Conservation (phyloP, 2,329 filamentous ascomycete species). For the Xylariaceae sp. region DNA sequence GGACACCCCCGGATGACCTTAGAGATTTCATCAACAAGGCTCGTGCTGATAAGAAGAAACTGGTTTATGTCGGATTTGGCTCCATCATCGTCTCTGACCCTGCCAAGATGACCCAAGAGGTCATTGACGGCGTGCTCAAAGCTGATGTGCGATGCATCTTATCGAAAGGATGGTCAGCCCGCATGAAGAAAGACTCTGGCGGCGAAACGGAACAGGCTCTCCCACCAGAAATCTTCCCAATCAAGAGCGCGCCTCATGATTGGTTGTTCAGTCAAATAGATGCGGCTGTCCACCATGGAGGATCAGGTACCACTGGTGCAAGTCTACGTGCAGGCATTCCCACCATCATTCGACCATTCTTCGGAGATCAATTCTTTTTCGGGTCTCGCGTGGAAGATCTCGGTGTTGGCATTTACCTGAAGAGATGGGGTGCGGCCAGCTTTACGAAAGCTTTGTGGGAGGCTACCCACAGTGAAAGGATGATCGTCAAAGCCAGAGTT, state of each 20-base stretch:
- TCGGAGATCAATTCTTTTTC: constrained; percentile 97
- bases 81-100: constrained; percentile 93
- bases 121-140: constrained; percentile 85
- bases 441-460: constrained; percentile 89
- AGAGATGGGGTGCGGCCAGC: constrained; percentile 80
- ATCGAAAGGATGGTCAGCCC: constrained; percentile 96
- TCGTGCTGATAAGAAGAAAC: constrained; percentile 75
- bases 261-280: constrained; percentile 96
- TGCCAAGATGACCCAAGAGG: constrained; percentile 81
- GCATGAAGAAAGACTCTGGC: constrained; percentile 37
- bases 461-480: constrained; percentile 81
- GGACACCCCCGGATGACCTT: constrained; percentile 72
- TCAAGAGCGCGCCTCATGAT: constrained; percentile 89
- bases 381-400: constrained; percentile 85
- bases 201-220: constrained; percentile 62
- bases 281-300: constrained; percentile 90
- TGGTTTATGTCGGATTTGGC: constrained; percentile 96
- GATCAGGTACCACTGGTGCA: constrained; percentile 90
- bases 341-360: constrained; percentile 94
- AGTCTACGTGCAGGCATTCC: constrained; percentile 87
- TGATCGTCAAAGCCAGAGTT: constrained; percentile 80
- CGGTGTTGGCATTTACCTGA: constrained; percentile 84
- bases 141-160: constrained; percentile 92
- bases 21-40: constrained; percentile 80
- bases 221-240: constrained; percentile 78